Evolutionary conservation across 2,329 filamentous ascomycete species (phyloP).

Genomic region (Bipolaris cookei): DNA sequence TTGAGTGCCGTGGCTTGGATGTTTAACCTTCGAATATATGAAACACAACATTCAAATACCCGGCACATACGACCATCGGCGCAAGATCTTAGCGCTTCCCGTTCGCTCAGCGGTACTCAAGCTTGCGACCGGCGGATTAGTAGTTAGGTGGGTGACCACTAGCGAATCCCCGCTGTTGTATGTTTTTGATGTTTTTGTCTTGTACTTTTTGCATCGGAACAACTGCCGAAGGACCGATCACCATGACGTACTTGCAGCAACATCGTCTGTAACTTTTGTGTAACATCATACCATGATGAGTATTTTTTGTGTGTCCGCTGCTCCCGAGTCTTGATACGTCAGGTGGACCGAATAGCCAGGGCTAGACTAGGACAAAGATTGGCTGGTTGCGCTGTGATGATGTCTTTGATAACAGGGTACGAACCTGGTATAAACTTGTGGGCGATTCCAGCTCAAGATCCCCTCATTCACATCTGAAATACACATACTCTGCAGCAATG

Average conservation of each 20-base stretch:
- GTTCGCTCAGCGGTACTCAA: no score
- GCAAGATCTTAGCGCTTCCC: no score
- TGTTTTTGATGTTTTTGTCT: no score
- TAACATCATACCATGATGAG: neutral
- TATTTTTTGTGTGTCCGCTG: neutral
- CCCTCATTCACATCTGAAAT: neutral
- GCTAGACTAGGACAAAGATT: neutral
- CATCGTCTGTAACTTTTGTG: neutral
- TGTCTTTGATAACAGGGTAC: constrained; percentile 1
- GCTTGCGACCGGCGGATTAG: no score
- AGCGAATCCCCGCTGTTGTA: no score
- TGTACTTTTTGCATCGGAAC: neutral
- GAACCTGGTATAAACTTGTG: constrained; percentile 4
- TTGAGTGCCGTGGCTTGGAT: no score
- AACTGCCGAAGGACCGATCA: constrained; percentile 11
- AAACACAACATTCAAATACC: no score
- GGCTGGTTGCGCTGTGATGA: constrained; percentile 7
- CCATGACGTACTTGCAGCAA: constrained; percentile 9
- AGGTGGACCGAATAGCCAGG: neutral
- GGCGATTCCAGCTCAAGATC: neutral
- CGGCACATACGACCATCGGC: no score
- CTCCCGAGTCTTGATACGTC: neutral
- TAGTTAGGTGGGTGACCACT: no score
- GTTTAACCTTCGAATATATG: no score
- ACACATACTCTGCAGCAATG: constrained; percentile 39